Conservation (phyloP, 306 rosid genomes). For the Vicia faba region DNA sequence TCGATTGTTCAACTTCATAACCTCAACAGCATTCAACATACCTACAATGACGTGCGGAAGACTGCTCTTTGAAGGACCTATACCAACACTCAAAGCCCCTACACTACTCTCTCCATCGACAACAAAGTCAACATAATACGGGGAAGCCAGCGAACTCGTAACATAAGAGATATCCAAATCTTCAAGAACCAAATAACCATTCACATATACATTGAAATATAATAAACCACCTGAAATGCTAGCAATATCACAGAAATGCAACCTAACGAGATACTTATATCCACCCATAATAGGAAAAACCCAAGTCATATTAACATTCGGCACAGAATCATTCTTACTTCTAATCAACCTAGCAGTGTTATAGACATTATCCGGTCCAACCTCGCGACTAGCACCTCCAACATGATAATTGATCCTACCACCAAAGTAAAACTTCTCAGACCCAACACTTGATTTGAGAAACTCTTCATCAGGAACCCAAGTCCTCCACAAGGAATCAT, state of each 20-base stretch:
- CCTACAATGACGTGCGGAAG: slow-evolving; percentile 47
- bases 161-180: slow-evolving; percentile 69
- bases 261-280: slow-evolving; percentile 60
- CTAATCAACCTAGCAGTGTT: slow-evolving; percentile 75
- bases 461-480: slow-evolving; percentile 79
- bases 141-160: slow-evolving; percentile 59
- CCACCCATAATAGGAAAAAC: slow-evolving; percentile 59
- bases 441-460: slow-evolving; percentile 49
- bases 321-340: slow-evolving; percentile 63
- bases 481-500: slow-evolving; percentile 89
- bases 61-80: slow-evolving; percentile 69
- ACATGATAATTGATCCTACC: slow-evolving; percentile 69
- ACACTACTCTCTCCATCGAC: slow-evolving; percentile 53
- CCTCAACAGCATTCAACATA: slow-evolving; percentile 50
- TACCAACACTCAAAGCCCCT: slow-evolving; percentile 47
- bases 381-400: slow-evolving; percentile 88
- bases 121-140: slow-evolving; percentile 68
- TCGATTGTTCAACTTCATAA: slow-evolving; percentile 49
- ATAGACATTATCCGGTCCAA: slow-evolving; percentile 88
- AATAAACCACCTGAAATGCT: slow-evolving; percentile 68
- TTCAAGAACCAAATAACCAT: slow-evolving; percentile 56
- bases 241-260: slow-evolving; percentile 94
- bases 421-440: slow-evolving; percentile 59
- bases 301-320: slow-evolving; percentile 78
- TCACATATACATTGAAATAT: slow-evolving; percentile 81